These are phyloP conservation scores for Haplosporangium gracile DNA, from an alignment of 192 early-diverging fungal genomes.

Conservation along the genomic window DNA sequence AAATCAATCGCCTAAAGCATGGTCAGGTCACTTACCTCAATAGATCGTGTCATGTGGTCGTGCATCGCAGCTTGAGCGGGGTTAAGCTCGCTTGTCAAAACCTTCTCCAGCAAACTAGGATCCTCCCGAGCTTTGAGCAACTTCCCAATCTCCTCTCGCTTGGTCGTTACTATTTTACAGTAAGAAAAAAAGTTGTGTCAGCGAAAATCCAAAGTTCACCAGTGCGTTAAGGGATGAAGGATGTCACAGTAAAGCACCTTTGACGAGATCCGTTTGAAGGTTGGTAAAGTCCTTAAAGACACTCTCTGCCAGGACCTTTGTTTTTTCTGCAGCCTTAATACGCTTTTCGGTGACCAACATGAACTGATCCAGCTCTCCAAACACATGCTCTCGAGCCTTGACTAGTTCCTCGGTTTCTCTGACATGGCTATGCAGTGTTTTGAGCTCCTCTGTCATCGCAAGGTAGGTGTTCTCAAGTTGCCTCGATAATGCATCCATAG, in stretches of 20 bases:
- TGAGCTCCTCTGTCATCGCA: constrained; percentile 51
- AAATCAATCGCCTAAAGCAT: not conserved
- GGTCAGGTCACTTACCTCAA: constrained; percentile 13
- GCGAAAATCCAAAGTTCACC: not conserved
- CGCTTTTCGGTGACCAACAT: constrained; percentile 32
- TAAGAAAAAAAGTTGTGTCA: not conserved
- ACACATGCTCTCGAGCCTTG: constrained; percentile 46
- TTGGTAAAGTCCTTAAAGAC: constrained; percentile 24
- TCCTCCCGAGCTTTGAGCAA: constrained; percentile 39
- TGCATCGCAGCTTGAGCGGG: constrained; percentile 37
- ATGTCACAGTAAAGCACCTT: constrained; percentile 13
- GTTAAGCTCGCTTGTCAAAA: constrained; percentile 28
- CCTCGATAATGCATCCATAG: constrained; percentile 47
- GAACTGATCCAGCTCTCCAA: constrained; percentile 49
- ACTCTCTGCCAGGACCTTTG: constrained; percentile 15
- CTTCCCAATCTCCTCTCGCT: constrained; percentile 40
- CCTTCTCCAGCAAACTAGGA: constrained; percentile 29
- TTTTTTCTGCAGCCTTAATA: constrained; percentile 27
- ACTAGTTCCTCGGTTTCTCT: constrained; percentile 40
- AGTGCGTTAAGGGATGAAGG: too few species aligned
- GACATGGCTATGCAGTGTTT: constrained; percentile 38
- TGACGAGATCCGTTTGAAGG: constrained; percentile 36
- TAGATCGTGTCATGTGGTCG: constrained; percentile 30
- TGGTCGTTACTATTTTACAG: constrained; percentile 16
- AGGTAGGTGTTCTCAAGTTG: constrained; percentile 49